A percentile compares a stretch with the other conserved stretches of the same genome.
Evolutionary conservation across 106 monocot species (phyloP).

Genomic region (Dendrobium officinale): DNA sequence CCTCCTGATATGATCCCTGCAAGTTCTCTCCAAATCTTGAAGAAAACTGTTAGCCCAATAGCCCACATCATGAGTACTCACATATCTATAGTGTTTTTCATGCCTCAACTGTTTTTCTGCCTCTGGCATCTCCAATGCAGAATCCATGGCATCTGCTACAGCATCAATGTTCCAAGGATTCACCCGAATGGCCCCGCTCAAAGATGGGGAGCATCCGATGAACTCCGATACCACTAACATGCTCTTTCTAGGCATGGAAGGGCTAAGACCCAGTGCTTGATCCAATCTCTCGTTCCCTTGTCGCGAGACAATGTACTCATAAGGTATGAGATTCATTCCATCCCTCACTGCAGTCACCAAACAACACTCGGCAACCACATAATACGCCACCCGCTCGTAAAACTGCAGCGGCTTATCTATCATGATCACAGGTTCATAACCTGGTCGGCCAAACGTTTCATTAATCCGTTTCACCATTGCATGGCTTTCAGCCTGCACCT

Average conservation of each 20-base stretch:
- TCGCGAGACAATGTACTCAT: constrained; percentile 58
- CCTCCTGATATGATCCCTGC: constrained; percentile 44
- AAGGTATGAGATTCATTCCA: constrained; percentile 80
- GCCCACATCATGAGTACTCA: constrained; percentile 67
- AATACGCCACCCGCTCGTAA: constrained; percentile 58
- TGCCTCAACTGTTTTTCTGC: constrained; percentile 59
- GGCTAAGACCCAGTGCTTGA: constrained; percentile 22
- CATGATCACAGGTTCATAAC: constrained; percentile 50
- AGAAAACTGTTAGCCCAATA: constrained; percentile 74
- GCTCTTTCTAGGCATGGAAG: constrained; percentile 35
- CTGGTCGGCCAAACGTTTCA: constrained; percentile 34
- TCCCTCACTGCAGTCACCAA: constrained; percentile 66
- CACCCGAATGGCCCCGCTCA: constrained; percentile 63
- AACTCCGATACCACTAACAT: constrained; percentile 71
- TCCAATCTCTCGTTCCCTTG: constrained; percentile 55
- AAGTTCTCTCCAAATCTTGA: constrained; percentile 57
- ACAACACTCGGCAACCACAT: constrained; percentile 66
- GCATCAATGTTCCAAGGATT: constrained; percentile 75
- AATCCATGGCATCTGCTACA: constrained; percentile 62
- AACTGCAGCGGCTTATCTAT: constrained; percentile 52
- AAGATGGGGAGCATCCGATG: constrained; percentile 71
- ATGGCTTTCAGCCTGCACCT: constrained; percentile 46
- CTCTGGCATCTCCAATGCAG: constrained; percentile 51
- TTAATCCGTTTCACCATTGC: constrained; percentile 52
- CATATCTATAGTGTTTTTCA: constrained; percentile 66